Percentiles rank a stretch among this genome's conserved stretches.
Conservation (phyloP, 371 early-diverging fungal genomes). For the Lichtheimia corymbifera region DNA sequence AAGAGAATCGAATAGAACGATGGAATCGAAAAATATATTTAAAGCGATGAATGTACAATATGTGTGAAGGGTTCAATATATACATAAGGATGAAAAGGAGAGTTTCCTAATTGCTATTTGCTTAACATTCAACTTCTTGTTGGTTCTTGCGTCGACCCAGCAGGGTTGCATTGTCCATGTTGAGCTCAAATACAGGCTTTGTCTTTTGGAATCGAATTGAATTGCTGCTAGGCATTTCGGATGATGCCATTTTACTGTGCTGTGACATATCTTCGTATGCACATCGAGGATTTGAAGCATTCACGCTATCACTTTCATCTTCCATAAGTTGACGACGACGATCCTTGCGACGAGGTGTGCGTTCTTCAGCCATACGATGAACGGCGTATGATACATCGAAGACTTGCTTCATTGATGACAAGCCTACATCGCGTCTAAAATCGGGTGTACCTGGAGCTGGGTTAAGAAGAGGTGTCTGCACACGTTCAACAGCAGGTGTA, state of each 20-base stretch:
- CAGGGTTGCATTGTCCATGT: conserved; percentile 58
- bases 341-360: conserved; percentile 16
- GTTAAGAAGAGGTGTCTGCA: conserved; percentile 9
- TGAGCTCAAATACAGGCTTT: conserved; percentile 44
- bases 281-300: background rate
- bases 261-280: background rate
- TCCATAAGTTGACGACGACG: conserved; percentile 2
- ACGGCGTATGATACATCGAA: conserved; percentile 52
- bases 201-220: background rate
- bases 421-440: conserved; percentile 15
- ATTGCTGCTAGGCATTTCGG: background rate
- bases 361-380: conserved; percentile 54
- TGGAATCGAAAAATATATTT: too few species aligned
- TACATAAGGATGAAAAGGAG: too few species aligned
- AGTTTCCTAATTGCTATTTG: too few species aligned
- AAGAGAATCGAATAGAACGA: too few species aligned
- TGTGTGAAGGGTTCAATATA: too few species aligned
- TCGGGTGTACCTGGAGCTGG: background rate
- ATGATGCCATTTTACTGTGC: background rate
- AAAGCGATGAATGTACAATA: too few species aligned
- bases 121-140: too few species aligned
- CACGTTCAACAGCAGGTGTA: too few species aligned
- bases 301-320: background rate
- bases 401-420: conserved; percentile 47
- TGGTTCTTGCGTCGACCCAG: conserved; percentile 52